Conservation (phyloP, 257 asterid genomes). For the Parsonsia alboflavescens region DNA sequence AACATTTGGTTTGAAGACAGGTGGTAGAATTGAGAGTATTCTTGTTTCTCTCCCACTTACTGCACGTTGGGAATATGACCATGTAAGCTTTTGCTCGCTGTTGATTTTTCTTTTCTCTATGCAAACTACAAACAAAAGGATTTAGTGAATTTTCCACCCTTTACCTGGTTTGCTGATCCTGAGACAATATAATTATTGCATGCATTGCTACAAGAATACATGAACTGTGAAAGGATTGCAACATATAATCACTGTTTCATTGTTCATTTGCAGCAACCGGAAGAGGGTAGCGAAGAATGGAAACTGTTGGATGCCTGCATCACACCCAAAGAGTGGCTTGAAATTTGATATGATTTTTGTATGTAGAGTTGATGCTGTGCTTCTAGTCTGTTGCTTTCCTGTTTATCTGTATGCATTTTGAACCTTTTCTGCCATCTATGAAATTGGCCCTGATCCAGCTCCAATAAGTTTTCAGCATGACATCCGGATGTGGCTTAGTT, state of each 20-base stretch:
- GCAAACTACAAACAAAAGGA: neutral
- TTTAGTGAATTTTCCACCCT: no score
- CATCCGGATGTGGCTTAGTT: neutral
- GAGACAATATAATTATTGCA: no score
- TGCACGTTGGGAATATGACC: conserved; percentile 95
- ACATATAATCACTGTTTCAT: neutral
- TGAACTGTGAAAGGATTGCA: no score
- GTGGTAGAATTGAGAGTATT: conserved; percentile 98
- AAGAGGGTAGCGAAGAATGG: conserved; percentile 96
- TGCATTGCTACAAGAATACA: no score
- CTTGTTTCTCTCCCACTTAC: conserved; percentile 94
- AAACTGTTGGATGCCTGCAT: conserved; percentile 92
- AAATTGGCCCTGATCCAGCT: neutral
- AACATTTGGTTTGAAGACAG: conserved; percentile 97
- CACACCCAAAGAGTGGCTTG: conserved; percentile 86
- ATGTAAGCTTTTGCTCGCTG: conserved; percentile 43
- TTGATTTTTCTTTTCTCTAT: neutral
- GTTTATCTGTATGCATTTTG: neutral
- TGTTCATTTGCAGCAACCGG: conserved; percentile 69
- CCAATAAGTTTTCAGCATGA: neutral
- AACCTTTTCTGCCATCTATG: neutral
- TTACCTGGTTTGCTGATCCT: no score
- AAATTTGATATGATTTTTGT: neutral
- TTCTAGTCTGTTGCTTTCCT: neutral
- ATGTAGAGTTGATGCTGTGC: neutral